Base-by-base conservation (phyloP, 768 basidiomycete species). In the Mycena amicta region DNA sequence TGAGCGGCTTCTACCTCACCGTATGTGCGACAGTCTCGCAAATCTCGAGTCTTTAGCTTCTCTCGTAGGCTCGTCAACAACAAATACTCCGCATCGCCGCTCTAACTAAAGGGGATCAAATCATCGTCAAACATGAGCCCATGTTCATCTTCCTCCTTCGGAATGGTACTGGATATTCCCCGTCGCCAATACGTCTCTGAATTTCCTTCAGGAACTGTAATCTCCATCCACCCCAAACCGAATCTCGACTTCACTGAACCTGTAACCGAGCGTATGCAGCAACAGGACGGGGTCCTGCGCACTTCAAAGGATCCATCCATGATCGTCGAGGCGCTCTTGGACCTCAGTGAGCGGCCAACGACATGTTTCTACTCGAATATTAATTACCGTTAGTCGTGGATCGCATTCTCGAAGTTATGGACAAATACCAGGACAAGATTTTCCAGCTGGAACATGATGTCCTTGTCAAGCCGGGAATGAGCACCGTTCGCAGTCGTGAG, bases 251-350 rank as follows among this genome's bases (percentile, higher is more conserved):
- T 86, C 60, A 84, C 84, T 1, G 70, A 73, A 2, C 85, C 88
- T 0, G 86, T 90, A 54, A 70, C 79, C 20, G 71, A 76, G n/a
- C 84, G 88, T 37, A 18, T 37, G 33, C 33, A 37, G 33, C 33
- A 18, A 37, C 33, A 37, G 33, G 8, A 18, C 18, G 8, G 18
- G 8, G 18, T 37, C 8, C 33, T n/a, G n/a, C n/a, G n/a, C n/a
- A n/a, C n/a, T n/a, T 83, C 85, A 0, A 83, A 83, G 25, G 90
- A 92, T 63, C 77, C 86, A 4, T 87, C 86, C 12, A 72, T 93
- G 13, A 75, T 93, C 6, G 79, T 92, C 2, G 84, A 92, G 68
- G 82, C 82, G 30, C 64, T 93, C 23, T 73, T 93, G 39, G 90
- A 92, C 68, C 75, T 79, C 25, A 71, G 82, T 82, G 12, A 43